phyloP scores from a whole-genome alignment of 2,329 filamentous ascomycete species.

The Pyrenophora teres region DNA sequence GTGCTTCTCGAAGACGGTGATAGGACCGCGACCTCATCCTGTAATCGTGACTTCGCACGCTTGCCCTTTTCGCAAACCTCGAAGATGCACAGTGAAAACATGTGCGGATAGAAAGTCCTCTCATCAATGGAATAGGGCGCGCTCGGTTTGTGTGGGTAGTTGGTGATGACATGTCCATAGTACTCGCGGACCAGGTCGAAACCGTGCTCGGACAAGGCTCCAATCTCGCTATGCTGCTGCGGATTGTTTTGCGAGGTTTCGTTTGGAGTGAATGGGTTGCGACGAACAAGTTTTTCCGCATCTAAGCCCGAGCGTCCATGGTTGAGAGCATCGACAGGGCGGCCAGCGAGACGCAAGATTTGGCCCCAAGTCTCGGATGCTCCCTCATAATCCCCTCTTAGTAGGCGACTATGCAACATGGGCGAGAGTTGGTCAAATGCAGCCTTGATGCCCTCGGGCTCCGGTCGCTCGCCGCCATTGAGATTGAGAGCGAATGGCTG shows the following conservation, averaged over 20 bases:
- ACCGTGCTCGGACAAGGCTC: constrained; percentile 48
- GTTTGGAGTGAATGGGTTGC: constrained; percentile 21
- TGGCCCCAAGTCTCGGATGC: constrained; percentile 77
- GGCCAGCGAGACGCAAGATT: constrained; percentile 65
- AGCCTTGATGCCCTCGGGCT: constrained; percentile 51
- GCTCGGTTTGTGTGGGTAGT: constrained; percentile 65
- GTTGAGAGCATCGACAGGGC: constrained; percentile 68
- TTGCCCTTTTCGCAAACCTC: constrained; percentile 66
- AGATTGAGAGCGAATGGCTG: too few species aligned
- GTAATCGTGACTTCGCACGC: constrained; percentile 45
- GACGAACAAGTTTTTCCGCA: constrained; percentile 78
- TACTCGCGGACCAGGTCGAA: constrained; percentile 67
- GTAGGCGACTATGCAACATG: constrained; percentile 73
- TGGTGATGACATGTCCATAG: constrained; percentile 77
- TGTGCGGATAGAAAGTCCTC: constrained; percentile 77
- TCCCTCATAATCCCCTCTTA: constrained; percentile 70
- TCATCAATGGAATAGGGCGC: constrained; percentile 66
- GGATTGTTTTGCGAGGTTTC: not conserved
- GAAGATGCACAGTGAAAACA: constrained; percentile 82
- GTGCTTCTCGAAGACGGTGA: constrained; percentile 17
- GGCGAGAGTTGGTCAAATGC: constrained; percentile 71
- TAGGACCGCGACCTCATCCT: constrained; percentile 3
- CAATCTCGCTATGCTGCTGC: constrained; percentile 3
- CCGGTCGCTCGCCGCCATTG: constrained; percentile 2
- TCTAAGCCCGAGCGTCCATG: constrained; percentile 80